Evolutionary conservation across 139 green algal genomes (phyloP), one percentile per base, ranked within the genome.

Genomic region (Coelastrella sp.): DNA sequence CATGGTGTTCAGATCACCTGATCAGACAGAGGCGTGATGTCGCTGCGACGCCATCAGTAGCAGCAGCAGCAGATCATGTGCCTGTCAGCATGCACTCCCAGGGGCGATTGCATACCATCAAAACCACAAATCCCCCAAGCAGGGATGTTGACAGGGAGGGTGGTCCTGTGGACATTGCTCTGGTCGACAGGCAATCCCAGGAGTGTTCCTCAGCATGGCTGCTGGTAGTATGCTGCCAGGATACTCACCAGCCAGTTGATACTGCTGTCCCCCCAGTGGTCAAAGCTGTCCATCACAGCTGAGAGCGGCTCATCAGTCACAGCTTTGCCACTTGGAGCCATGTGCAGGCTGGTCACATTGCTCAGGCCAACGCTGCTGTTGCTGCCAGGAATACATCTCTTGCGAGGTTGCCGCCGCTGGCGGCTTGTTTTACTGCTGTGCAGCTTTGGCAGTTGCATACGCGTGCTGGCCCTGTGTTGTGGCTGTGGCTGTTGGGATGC

Each of bases 221-320:
- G 56, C 17, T 84, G 35, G 25, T 70, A 20, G 24, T 11, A 58
- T 20, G 24, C 25, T 7, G 74, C 14, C 74, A 81, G 8, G 6
- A 24, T 6, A 35, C 84, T 81, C 68, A 88, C 84, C 84, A 88
- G 61, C 68, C 68, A 88, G 49, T 81, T 88, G 24, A 57, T 63
- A 10, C 24, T 57, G 60, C 74, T 63, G 14, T 90, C 86, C 1
- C 27, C 73, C 59, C 58, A 90, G 59, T 85, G 75, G 59, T 90
- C 74, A 78, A 90, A 90, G 17, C 60, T 60, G 58, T 35, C 86
- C 7, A 57, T 12, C 86, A 82, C 6, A 15, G 14, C 22, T 12
- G 12, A 17, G 7, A 7, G 74, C 27, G 60, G 24, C 8, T 78
- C 86, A 7, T 15, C 19, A 19, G 5, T 58, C 17, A 20, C 49